Conservation (phyloP, 805 yeast species). For the Debaryomyces prosopidis region DNA sequence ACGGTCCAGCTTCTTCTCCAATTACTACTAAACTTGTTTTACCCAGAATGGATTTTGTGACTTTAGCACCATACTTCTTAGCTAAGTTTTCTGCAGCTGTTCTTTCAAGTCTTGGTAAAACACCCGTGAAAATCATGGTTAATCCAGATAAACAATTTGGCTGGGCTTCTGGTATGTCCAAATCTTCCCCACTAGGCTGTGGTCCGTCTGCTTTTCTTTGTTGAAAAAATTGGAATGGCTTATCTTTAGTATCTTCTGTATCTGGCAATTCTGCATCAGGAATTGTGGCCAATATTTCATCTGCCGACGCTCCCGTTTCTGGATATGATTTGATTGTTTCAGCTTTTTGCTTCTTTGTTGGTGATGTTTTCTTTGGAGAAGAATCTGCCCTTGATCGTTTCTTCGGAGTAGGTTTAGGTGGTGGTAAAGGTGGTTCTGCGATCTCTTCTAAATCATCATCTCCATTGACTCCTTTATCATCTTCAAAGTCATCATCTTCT, state of each 20-base stretch:
- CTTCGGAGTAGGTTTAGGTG: conserved; percentile 5
- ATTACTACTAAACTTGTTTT: conserved; percentile 87
- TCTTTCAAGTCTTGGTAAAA: conserved; percentile 76
- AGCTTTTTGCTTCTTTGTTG: conserved; percentile 3
- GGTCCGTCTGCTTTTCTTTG: conserved; percentile 17
- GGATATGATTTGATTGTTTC: conserved; percentile 4
- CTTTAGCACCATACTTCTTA: conserved; percentile 86
- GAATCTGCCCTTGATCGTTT: conserved; percentile 4
- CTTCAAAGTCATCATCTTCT: conserved; percentile 22
- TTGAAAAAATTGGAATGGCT: conserved; percentile 57
- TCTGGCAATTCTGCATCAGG: conserved; percentile 74
- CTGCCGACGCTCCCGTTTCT: conserved; percentile 39
- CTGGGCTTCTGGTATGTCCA: conserved; percentile 74
- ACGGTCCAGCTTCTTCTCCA: conserved; percentile 96
- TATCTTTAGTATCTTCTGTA: conserved; percentile 48
- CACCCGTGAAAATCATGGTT: conserved; percentile 92
- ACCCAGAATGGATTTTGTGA: conserved; percentile 80
- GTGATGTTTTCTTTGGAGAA: conserved; percentile 4
- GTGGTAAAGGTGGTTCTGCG: conserved; percentile 2
- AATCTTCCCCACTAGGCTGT: conserved; percentile 31
- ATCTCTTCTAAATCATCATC: conserved; percentile 15
- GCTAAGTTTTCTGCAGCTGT: conserved; percentile 75
- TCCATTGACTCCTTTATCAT: conserved; percentile 22
- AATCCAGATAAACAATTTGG: conserved; percentile 86
- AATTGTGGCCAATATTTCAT: conserved; percentile 58